Evolutionary conservation across 1,284 basidiomycete species (phyloP), one percentile per base, ranked within the genome.

Genomic region (Ustilago curta): DNA sequence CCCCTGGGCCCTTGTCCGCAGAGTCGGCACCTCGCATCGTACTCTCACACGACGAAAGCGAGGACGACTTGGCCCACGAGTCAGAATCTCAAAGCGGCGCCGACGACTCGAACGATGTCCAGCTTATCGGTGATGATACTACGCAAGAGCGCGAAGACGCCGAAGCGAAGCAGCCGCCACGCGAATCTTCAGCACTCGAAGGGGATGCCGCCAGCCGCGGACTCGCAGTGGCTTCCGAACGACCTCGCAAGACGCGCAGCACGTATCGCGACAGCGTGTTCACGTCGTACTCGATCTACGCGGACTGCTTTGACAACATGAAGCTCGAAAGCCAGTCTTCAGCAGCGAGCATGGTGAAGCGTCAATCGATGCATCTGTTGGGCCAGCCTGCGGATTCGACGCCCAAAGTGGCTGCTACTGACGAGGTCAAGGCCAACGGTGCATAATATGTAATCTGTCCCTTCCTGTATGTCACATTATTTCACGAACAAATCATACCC

Each of bases 281-380:
- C 44, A 72, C 69, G 18, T 72, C 69, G 44, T 76, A 76, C 51
- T 76, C 73, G 61, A 72, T 76, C 69, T 76, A 76, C 40, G 69
- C 73, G 23, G 73, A 76, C 61, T 69, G 65, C 49, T 62, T 76
- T 29, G 73, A 76, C 70, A 70, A 62, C 47, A 68, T 76, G 60
- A 67, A 67, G 55, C 64, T 76, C 37, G 73, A 69, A 21, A 73
- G 70, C 43, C 70, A 73, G 65, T 50, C 65, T 27, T 74, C 71
- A 4, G 71, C 71, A 5, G 61, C 71, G n/a, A 69, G 61, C 66
- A 74, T 74, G 66, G 56, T 74, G 42, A 74, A 74, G 55, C 66
- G 71, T 27, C 65, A 67, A 25, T 73, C 70, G 54, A 63, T 65
- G 57, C 62, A 61, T 8, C 32, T 60, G n/a, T 12, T 59, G 42